Evolutionary conservation across 805 yeast species (phyloP).

Genomic region (Myxozyma monticola): DNA sequence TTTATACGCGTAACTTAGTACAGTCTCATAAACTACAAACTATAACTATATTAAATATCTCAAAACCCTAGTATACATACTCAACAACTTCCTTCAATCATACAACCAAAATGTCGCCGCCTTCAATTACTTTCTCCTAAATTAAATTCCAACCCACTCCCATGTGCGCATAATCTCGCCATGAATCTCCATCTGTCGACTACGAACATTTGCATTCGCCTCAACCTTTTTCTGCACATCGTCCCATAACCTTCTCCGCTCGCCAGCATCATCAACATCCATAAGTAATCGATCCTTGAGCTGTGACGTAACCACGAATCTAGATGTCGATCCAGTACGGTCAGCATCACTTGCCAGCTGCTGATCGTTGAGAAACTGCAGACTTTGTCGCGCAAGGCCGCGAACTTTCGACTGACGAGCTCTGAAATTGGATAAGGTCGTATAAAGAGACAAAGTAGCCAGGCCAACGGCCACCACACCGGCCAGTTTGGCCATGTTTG

Average conservation of each 20-base stretch:
- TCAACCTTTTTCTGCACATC: constrained; percentile 30
- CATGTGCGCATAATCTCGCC: constrained; percentile 84
- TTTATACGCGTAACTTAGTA: neutral
- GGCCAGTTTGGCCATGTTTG: neutral
- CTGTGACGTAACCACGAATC: constrained; percentile 67
- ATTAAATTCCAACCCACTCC: constrained; percentile 57
- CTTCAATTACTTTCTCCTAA: neutral
- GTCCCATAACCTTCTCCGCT: constrained; percentile 30
- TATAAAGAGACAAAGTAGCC: neutral
- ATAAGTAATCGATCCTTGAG: constrained; percentile 51
- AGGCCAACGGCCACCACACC: neutral
- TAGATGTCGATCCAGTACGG: constrained; percentile 41
- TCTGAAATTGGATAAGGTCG: neutral
- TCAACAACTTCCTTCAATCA: neutral
- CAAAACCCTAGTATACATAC: neutral
- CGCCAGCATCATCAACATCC: constrained; percentile 36
- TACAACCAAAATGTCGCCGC: neutral
- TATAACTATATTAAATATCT: neutral
- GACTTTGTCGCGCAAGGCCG: constrained; percentile 31
- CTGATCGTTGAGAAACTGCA: constrained; percentile 30
- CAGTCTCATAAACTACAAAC: neutral
- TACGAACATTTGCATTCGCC: constrained; percentile 31
- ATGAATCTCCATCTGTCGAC: constrained; percentile 46
- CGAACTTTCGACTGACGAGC: constrained; percentile 10
- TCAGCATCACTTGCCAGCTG: constrained; percentile 35